Evolutionary conservation across 306 rosid species (phyloP).

Genomic region (Acacia confusa): DNA sequence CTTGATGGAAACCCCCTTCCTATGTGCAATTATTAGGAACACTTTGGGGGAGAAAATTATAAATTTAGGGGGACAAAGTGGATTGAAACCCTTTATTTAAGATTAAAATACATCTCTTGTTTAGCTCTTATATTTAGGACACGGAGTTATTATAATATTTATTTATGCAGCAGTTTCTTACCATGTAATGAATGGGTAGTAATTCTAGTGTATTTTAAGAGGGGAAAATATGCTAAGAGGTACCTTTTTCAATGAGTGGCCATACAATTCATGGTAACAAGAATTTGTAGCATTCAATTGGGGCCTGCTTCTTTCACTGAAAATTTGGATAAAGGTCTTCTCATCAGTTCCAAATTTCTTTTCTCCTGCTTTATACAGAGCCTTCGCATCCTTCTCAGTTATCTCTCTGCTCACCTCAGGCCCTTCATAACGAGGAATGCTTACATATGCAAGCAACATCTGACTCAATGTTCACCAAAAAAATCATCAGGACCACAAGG

Average conservation of each 20-base stretch:
- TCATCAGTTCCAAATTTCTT: slow-evolving; percentile 57
- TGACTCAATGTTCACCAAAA: slow-evolving; percentile 27
- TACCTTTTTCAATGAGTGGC: slow-evolving; percentile 65
- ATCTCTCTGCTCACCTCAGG: slow-evolving; percentile 55
- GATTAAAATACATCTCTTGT: no score
- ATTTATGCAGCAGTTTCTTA: background rate
- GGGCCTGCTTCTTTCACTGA: slow-evolving; percentile 63
- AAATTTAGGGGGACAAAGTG: no score
- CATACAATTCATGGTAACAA: slow-evolving; percentile 49
- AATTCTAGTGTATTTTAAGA: background rate
- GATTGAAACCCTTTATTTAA: no score
- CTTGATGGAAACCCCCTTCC: no score
- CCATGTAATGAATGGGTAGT: background rate
- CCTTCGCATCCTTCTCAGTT: slow-evolving; percentile 40
- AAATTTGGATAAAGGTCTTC: slow-evolving; percentile 57
- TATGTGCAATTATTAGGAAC: no score
- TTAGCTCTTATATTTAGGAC: no score
- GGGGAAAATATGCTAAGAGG: background rate
- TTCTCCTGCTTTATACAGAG: slow-evolving; percentile 55
- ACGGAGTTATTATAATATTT: no score
- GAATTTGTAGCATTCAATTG: slow-evolving; percentile 57
- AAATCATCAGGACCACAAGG: background rate
- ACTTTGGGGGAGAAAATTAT: no score
- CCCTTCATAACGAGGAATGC: slow-evolving; percentile 66
- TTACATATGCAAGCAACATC: slow-evolving; percentile 66